These are phyloP conservation scores for Ophiostoma triangulosporum DNA, from an alignment of 2,329 filamentous ascomycete genomes.

Conservation along the genomic window DNA sequence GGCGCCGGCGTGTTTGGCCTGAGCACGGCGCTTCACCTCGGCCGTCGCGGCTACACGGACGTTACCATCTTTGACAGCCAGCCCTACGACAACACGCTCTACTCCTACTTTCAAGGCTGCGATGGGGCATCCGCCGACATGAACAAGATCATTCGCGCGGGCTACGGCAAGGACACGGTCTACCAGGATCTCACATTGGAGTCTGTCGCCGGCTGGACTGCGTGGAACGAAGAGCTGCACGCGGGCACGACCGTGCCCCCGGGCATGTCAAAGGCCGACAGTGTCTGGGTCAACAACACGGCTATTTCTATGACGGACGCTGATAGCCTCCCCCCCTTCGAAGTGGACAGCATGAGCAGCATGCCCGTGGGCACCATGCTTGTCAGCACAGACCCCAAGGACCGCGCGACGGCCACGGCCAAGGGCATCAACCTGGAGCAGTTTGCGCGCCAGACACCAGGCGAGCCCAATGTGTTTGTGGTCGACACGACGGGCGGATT, in stretches of 20 bases:
- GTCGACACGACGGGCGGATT: not conserved
- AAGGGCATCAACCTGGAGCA: conserved; percentile 20
- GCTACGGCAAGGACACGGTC: conserved; percentile 28
- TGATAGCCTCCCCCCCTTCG: not conserved
- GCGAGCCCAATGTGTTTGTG: conserved; percentile 5
- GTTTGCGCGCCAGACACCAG: conserved; percentile 20
- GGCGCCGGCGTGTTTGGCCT: conserved; percentile 17
- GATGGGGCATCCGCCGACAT: conserved; percentile 32
- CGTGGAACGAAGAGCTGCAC: conserved; percentile 30
- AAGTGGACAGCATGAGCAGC: conserved; percentile 20
- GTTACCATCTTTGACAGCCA: conserved; percentile 26
- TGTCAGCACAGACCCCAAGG: conserved; percentile 12
- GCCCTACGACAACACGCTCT: conserved; percentile 25
- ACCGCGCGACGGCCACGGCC: conserved; percentile 13
- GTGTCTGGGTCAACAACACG: conserved; percentile 23
- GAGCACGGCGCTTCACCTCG: conserved; percentile 29
- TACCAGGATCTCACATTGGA: conserved; percentile 33
- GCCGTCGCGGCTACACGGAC: conserved; percentile 29
- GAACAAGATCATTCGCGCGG: conserved; percentile 31
- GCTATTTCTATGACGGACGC: not conserved
- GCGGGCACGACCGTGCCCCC: conserved; percentile 13
- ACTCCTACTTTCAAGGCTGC: conserved; percentile 27
- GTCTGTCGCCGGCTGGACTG: conserved; percentile 27
- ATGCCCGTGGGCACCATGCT: conserved; percentile 25
- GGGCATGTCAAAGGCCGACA: conserved; percentile 18